Evolutionary conservation across 306 rosid genomes (phyloP).

Genomic region (Citrullus colocynthis): DNA sequence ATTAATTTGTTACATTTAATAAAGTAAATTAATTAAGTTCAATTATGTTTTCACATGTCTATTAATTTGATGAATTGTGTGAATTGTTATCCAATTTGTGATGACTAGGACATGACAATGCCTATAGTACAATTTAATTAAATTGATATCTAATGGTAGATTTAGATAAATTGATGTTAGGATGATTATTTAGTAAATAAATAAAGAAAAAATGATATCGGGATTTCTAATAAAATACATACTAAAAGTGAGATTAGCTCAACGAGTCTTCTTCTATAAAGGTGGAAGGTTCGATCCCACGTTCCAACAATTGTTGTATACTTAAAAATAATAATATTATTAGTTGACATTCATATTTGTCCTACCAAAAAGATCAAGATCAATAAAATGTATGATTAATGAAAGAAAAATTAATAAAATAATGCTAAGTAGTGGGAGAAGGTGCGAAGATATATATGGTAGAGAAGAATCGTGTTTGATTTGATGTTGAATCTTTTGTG

Average conservation of each 20-base stretch:
- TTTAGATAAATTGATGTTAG: neutral
- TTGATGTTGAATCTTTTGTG: neutral
- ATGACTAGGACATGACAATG: neutral
- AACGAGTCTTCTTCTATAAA: too few relatives aligned
- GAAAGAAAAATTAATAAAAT: neutral
- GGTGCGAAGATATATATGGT: neutral
- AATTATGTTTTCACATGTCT: neutral
- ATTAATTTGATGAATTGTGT: neutral
- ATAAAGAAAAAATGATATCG: neutral
- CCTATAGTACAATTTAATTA: neutral
- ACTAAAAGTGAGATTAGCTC: too few relatives aligned
- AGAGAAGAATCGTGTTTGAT: neutral
- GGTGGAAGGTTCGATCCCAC: too few relatives aligned
- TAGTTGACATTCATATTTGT: neutral
- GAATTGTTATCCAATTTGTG: neutral
- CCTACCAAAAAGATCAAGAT: neutral
- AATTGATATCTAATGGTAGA: neutral
- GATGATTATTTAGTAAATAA: too few relatives aligned
- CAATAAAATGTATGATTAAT: neutral
- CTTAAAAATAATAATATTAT: neutral
- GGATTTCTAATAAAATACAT: neutral
- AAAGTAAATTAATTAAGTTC: neutral
- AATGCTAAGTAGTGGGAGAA: neutral
- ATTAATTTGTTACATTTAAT: neutral
- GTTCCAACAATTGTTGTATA: too few relatives aligned